A percentile compares a stretch with the other conserved stretches of the same genome.
phyloP scores from a whole-genome alignment of 345 rosid species.

The Litchi chinensis region DNA sequence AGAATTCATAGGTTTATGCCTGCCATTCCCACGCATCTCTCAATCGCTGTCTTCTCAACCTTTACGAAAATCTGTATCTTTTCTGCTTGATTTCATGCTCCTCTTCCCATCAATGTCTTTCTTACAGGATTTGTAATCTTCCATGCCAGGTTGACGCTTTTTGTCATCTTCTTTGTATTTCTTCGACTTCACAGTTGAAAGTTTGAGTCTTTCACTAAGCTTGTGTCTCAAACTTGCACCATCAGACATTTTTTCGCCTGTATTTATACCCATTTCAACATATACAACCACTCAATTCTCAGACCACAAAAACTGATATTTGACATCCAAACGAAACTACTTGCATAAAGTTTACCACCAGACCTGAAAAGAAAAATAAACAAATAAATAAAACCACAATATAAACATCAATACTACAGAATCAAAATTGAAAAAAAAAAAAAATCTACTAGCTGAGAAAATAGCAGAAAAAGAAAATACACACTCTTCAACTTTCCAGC shows the following conservation, averaged over 20 bases:
- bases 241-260: conserved; percentile 35
- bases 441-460: no score
- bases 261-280: conserved; percentile 4
- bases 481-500: not conserved
- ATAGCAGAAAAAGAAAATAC: not conserved
- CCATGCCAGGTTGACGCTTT: conserved; percentile 21
- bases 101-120: conserved; percentile 20
- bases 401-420: not conserved
- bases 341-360: not conserved
- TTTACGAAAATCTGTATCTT: conserved; percentile 4
- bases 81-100: conserved; percentile 2
- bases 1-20: conserved; percentile 15
- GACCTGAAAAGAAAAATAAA: not conserved
- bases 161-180: conserved; percentile 31
- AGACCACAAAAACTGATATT: not conserved
- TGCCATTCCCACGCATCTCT: conserved; percentile 4
- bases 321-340: not conserved
- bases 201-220: conserved; percentile 46
- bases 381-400: not conserved
- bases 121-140: conserved; percentile 16
- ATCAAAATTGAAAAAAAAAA: not conserved
- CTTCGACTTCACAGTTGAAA: conserved; percentile 33
- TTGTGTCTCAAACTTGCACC: conserved; percentile 37
- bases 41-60: conserved; percentile 7
- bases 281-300: not conserved